Base-by-base conservation (phyloP, 371 early-diverging fungal genomes). In the Cokeromyces recurvatus region DNA sequence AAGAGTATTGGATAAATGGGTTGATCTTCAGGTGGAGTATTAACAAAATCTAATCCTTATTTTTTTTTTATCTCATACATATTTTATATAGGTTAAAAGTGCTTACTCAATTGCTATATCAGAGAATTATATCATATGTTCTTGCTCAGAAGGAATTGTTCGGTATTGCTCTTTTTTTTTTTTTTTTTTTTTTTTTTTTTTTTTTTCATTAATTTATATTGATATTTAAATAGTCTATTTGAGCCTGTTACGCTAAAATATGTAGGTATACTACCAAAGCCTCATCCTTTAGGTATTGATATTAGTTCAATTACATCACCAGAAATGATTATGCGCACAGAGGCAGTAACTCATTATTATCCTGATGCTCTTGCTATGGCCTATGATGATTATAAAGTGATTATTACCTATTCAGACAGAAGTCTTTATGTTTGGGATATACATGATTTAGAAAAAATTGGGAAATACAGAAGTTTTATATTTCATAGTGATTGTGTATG, bases 401-500 rank as follows among this genome's bases (percentile, higher is more conserved):
- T 74, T 3, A 66, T 71, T 16, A 71, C 87, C 5, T 90, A 86
- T 49, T 75, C 77, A n/a, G 90, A 92, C 51, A 73, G 78, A 16
- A 87, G 87, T 49, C 43, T 90, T 7, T 78, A 77, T 48, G 67
- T 90, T 10, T 90, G 90, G 90, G 84, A 90, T 53, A 78, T 88
- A 16, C 61, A 51, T n/a, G 84, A 89, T 50, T 32, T 71, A 20
- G 72, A 74, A 35, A 76, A 81, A 47, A 72, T 83, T n/a, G 75
- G 72, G 15, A 78, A 85, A 29, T 79, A 77, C 29, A 53, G 84
- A 38, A 87, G 82, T 48, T 85, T 86, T 43, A 53, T 87, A 11
- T 81, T 64, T 44, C 92, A 92, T 43, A 82, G 83, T 34, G 91
- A 87, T 49, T 85, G 89, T 59, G 79, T 92, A 3, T 92, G 92